These are phyloP conservation scores for Mycena haematopus DNA, from an alignment of 768 basidiomycete genomes.

Conservation along the genomic window DNA sequence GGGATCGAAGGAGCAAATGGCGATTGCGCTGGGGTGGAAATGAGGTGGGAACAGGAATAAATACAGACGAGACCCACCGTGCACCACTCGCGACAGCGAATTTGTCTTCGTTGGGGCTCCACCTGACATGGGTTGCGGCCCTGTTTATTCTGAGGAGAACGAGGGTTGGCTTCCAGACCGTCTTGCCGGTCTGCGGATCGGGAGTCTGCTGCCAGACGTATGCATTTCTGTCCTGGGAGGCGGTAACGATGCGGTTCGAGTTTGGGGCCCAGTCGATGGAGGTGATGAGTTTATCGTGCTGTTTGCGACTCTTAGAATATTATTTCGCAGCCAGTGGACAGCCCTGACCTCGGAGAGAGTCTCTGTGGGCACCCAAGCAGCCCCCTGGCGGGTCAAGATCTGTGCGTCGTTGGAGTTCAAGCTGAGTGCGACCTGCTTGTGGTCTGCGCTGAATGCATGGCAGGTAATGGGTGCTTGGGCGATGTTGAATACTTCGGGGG, in stretches of 20 bases:
- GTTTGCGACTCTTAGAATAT: conserved; percentile 5
- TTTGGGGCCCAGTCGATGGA: conserved; percentile 98
- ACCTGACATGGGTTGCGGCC: conserved; percentile 92
- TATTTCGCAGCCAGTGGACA: conserved; percentile 2
- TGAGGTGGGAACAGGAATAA: not conserved
- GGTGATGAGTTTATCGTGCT: conserved; percentile 98
- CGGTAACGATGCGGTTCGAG: conserved; percentile 97
- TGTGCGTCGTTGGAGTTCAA: conserved; percentile 89
- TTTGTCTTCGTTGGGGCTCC: conserved; percentile 98
- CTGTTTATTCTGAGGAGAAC: conserved; percentile 94
- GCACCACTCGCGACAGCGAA: conserved; percentile 98
- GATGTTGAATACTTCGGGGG: conserved; percentile 78
- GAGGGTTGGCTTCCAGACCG: conserved; percentile 94
- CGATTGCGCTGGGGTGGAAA: conserved; percentile 70
- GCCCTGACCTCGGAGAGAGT: conserved; percentile 85
- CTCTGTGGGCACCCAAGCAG: conserved; percentile 73
- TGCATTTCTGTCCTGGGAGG: conserved; percentile 98
- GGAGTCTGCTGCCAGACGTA: conserved; percentile 94
- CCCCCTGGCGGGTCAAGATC: conserved; percentile 72
- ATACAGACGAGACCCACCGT: conserved; percentile 54
- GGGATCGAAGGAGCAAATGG: conserved; percentile 94
- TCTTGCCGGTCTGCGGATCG: conserved; percentile 72
- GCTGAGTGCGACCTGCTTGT: conserved; percentile 86
- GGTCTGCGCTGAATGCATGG: conserved; percentile 91
- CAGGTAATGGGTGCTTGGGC: conserved; percentile 86